Base-by-base conservation (phyloP, 2,329 filamentous ascomycete species). In the Dactylellina haptotyla region DNA sequence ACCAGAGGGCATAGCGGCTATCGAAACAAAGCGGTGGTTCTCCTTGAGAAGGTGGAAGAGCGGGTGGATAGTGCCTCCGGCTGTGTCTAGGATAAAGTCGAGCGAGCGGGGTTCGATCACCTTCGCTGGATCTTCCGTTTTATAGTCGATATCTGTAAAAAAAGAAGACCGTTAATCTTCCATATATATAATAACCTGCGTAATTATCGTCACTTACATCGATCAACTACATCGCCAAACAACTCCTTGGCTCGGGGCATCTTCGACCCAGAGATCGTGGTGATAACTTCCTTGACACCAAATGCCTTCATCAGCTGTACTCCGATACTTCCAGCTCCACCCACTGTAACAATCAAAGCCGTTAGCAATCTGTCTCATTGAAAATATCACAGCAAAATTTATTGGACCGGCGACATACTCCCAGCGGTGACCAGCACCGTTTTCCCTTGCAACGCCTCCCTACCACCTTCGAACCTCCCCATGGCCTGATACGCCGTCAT, bases 101-200 rank as follows among this genome's bases (percentile, higher is more conserved):
- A 74, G 20, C 1, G 70, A 67, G n/a, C 63, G 70, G 25, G 61
- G 39, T 18, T 48, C 18, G 10, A 74, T 63, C 3, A 45, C 70
- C 6, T 32, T 61, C 2, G 70, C 48, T n/a, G 56, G 61, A 20
- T 67, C 54, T 43, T 65, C 56, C 2, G 28, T 50, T 62, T 67
- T 74, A 18, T 74, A 74, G 18, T 74, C 70, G 23, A 74, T 74
- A 12, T 34, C 63, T 74, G 41, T 10, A 16, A n/a, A n/a, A n/a
- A n/a, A n/a, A n/a, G n/a, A n/a, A n/a, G n/a, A n/a, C n/a, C n/a
- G n/a, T n/a, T n/a, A n/a, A n/a, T n/a, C n/a, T n/a, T n/a, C n/a
- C n/a, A n/a, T n/a, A n/a, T n/a, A n/a, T n/a, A n/a, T n/a, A n/a
- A n/a, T n/a, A n/a, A n/a, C n/a, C n/a, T n/a, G n/a, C n/a, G n/a